Evolutionary conservation across 2,329 filamentous ascomycete species (phyloP).

Genomic region (Mycocentrospora acerina): DNA sequence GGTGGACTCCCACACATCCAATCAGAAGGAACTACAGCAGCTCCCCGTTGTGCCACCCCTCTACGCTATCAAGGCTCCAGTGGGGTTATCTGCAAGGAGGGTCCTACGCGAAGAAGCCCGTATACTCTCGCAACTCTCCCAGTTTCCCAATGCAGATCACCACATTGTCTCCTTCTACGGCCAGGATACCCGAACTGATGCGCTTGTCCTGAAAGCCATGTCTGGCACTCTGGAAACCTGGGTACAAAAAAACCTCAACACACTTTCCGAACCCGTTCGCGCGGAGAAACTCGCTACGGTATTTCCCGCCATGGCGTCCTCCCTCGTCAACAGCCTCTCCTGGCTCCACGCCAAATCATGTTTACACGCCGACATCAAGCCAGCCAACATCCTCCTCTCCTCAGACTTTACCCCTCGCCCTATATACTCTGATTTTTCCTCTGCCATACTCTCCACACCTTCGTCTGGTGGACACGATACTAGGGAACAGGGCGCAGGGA

Average conservation of each 20-base stretch:
- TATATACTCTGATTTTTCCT: conserved; percentile 49
- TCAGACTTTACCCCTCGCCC: conserved; percentile 13
- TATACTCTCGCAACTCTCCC: conserved; percentile 36
- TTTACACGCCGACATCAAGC: conserved; percentile 51
- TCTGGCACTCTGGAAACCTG: conserved; percentile 36
- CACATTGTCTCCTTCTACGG: conserved; percentile 39
- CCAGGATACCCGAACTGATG: conserved; percentile 29
- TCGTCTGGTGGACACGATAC: conserved; percentile 11
- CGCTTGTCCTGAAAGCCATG: conserved; percentile 37
- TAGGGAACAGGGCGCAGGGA: conserved; percentile 45
- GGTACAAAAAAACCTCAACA: conserved; percentile 32
- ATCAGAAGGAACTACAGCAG: conserved; percentile 4
- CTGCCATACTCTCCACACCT: conserved; percentile 28
- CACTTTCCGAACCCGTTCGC: conserved; percentile 27
- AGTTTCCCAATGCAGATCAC: conserved; percentile 19
- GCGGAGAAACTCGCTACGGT: conserved; percentile 37
- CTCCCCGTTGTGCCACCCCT: conserved; percentile 15
- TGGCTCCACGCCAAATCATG: conserved; percentile 46
- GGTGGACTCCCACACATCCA: conserved; percentile 19
- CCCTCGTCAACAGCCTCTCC: conserved; percentile 44
- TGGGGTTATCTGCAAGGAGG: conserved; percentile 28
- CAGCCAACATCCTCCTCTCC: conserved; percentile 48
- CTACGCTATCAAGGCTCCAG: conserved; percentile 41
- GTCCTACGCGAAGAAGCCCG: conserved; percentile 35
- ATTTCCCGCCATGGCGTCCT: conserved; percentile 44